A percentile compares a stretch with the other conserved stretches of the same genome.
Evolutionary conservation across 495 filamentous ascomycete genomes (phyloP).

Genomic region (Parathielavia hyrcaniae): DNA sequence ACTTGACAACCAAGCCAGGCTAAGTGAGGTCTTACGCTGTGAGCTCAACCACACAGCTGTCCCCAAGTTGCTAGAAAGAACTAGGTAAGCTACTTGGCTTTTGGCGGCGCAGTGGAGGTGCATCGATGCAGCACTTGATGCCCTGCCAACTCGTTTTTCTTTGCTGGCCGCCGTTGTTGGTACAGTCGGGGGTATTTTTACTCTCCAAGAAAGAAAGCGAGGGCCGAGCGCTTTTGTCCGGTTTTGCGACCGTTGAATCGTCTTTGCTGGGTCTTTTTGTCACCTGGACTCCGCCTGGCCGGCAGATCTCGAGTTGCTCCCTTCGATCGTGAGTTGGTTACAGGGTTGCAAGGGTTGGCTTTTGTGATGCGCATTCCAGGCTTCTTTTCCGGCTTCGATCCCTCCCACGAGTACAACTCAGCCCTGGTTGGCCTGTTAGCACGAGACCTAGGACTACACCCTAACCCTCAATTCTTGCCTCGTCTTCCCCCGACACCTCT

Average conservation of each 20-base stretch:
- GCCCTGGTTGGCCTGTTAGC: too few species aligned
- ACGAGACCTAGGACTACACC: too few species aligned
- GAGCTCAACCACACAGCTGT: constrained; percentile 27
- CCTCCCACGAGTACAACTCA: constrained; percentile 14
- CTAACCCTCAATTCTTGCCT: too few species aligned
- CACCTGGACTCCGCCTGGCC: constrained; percentile 2
- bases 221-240: too few species aligned
- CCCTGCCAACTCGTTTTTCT: neutral
- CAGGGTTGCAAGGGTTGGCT: constrained; percentile 6
- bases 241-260: neutral
- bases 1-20: constrained; percentile 22
- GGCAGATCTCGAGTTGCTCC: constrained; percentile 14
- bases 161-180: too few species aligned
- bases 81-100: constrained; percentile 24
- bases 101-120: neutral
- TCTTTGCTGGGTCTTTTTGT: neutral
- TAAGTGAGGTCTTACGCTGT: constrained; percentile 30
- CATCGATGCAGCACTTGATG: neutral
- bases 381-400: constrained; percentile 11
- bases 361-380: constrained; percentile 18
- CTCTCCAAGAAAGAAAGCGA: too few species aligned
- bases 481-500: too few species aligned
- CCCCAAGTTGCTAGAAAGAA: constrained; percentile 27
- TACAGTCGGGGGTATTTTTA: neutral
- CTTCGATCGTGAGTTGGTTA: constrained; percentile 23